Percentiles rank a stretch among this genome's conserved stretches.
phyloP scores from a whole-genome alignment of 208 protist genomes.

The Sergeia podlipaevii region DNA sequence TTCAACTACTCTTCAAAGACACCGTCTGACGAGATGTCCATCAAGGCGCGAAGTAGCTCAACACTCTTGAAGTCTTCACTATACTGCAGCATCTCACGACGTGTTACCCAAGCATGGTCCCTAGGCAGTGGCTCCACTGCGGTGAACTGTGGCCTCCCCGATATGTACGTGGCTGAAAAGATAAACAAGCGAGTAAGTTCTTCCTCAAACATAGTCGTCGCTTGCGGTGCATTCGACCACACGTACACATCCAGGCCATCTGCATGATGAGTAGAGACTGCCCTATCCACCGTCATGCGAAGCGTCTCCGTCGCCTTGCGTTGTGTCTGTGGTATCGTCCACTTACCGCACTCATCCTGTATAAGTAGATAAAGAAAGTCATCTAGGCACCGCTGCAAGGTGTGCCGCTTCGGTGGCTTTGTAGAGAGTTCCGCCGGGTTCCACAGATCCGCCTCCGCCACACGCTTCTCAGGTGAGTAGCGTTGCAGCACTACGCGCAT shows the following conservation, averaged over 20 bases:
- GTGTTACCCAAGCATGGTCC: slow-evolving; percentile 82
- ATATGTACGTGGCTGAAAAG: slow-evolving; percentile 66
- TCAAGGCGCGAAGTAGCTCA: slow-evolving; percentile 54
- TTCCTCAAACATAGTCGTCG: slow-evolving; percentile 26
- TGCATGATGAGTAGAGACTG: slow-evolving; percentile 43
- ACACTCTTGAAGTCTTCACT: slow-evolving; percentile 40
- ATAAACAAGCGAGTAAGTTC: slow-evolving; percentile 60
- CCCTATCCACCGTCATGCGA: slow-evolving; percentile 65
- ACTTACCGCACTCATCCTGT: slow-evolving; percentile 48
- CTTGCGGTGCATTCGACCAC: slow-evolving; percentile 84
- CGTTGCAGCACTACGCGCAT: slow-evolving; percentile 73
- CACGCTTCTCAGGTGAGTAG: slow-evolving; percentile 56
- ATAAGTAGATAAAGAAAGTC: slow-evolving; percentile 82
- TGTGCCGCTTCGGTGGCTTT: slow-evolving; percentile 46
- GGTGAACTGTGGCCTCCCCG: slow-evolving; percentile 64
- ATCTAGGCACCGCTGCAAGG: slow-evolving; percentile 69
- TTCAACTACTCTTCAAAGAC: slow-evolving; percentile 42
- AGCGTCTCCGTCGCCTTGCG: slow-evolving; percentile 50
- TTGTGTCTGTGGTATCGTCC: slow-evolving; percentile 57
- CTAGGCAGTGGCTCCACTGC: slow-evolving; percentile 32
- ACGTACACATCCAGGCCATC: slow-evolving; percentile 58
- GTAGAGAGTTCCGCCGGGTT: slow-evolving; percentile 21
- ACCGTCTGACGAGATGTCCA: slow-evolving; percentile 68
- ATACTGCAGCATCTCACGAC: slow-evolving; percentile 69
- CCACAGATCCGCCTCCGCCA: slow-evolving; percentile 48